These are phyloP conservation scores for Gaeumannomyces sp. DNA, from an alignment of 2,329 filamentous ascomycete genomes.

Conservation along the genomic window DNA sequence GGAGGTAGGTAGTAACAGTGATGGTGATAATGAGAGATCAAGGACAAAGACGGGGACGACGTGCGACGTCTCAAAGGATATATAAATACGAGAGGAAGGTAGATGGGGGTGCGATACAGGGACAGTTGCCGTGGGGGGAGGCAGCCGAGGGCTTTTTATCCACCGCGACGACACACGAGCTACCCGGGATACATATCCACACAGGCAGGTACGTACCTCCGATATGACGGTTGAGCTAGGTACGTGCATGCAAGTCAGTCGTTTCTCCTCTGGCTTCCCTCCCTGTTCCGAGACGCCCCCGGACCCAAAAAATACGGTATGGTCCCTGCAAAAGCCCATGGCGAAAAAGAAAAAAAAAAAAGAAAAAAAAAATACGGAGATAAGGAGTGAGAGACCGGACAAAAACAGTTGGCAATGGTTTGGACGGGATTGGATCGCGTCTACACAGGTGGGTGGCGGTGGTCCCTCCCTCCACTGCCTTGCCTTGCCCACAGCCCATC, in stretches of 20 bases:
- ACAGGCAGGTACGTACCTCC: neutral
- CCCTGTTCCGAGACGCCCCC: neutral
- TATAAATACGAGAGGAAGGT: neutral
- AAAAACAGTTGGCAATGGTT: neutral
- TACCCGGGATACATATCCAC: neutral
- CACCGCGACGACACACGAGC: neutral
- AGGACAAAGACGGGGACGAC: neutral
- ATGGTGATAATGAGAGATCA: neutral
- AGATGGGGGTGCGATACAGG: neutral
- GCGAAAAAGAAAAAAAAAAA: no score
- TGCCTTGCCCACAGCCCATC: no score
- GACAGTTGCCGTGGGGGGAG: neutral
- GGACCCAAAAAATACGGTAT: neutral
- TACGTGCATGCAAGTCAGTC: neutral
- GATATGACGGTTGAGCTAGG: neutral
- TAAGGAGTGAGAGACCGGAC: neutral
- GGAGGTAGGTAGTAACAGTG: neutral
- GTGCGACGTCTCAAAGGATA: neutral
- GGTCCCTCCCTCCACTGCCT: no score
- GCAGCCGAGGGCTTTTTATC: conserved; percentile 6
- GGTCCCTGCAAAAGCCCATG: no score
- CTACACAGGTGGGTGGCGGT: no score
- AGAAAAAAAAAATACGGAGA: neutral
- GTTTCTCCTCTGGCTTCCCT: neutral
- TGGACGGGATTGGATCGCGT: neutral